phyloP scores from a whole-genome alignment of 305 asterid species.

The Withania somnifera region DNA sequence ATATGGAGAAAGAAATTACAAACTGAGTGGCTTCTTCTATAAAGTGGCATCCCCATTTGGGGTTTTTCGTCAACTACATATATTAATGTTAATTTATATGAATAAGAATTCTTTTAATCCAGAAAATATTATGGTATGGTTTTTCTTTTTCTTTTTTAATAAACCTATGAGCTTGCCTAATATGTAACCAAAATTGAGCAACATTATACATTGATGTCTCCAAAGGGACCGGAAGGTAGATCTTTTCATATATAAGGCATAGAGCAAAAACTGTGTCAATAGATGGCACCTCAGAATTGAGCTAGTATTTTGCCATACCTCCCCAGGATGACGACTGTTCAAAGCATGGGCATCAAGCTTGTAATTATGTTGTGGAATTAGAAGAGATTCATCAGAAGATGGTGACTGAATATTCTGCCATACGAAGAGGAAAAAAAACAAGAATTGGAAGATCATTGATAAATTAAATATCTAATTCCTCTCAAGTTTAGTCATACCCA shows the following conservation, averaged over 20 bases:
- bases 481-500: background rate
- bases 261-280: background rate
- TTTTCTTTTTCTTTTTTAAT: background rate
- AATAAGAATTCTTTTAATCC: background rate
- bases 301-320: slow-evolving; percentile 43
- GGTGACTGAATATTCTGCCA: slow-evolving; percentile 52
- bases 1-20: background rate
- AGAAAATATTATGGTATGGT: background rate
- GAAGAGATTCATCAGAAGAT: slow-evolving; percentile 66
- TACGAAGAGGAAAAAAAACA: slow-evolving; percentile 20
- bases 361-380: slow-evolving; percentile 95
- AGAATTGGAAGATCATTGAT: background rate
- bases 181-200: background rate
- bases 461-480: background rate
- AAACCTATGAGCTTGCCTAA: background rate
- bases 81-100: background rate
- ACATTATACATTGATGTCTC: background rate
- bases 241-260: background rate
- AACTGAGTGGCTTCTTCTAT: background rate
- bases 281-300: slow-evolving; percentile 3
- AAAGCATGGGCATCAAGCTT: slow-evolving; percentile 87
- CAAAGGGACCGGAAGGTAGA: background rate
- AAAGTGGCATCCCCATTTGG: background rate
- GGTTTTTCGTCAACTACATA: background rate
- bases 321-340: slow-evolving; percentile 93